Evolutionary conservation across 768 basidiomycete genomes (phyloP).

Genomic region (Termitomyces sp.): DNA sequence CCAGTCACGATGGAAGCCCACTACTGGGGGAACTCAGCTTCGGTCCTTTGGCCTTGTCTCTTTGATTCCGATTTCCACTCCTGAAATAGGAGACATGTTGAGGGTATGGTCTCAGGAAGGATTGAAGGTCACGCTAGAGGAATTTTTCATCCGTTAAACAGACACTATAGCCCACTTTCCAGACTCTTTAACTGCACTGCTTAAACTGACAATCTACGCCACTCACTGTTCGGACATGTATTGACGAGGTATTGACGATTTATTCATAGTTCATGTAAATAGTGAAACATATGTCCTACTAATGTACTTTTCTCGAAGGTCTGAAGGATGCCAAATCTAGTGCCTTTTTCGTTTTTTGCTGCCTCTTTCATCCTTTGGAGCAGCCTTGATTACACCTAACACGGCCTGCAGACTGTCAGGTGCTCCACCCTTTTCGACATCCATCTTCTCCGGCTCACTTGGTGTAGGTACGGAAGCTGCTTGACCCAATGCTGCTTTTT

Average conservation of each 20-base stretch:
- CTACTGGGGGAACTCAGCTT: conserved; percentile 16
- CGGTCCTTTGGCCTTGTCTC: conserved; percentile 29
- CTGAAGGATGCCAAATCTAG: neutral
- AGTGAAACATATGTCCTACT: neutral
- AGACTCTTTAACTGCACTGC: neutral
- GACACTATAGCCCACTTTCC: neutral
- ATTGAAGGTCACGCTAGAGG: conserved; percentile 21
- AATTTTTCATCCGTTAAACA: conserved; percentile 2
- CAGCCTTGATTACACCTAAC: conserved; percentile 58
- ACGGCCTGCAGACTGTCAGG: conserved; percentile 48
- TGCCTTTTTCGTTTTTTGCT: conserved; percentile 25
- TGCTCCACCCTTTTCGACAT: conserved; percentile 8
- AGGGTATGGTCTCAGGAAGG: conserved; percentile 26
- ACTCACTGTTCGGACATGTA: neutral
- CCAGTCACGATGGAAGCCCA: conserved; percentile 29
- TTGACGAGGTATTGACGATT: neutral
- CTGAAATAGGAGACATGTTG: conserved; percentile 21
- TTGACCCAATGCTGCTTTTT: conserved; percentile 46
- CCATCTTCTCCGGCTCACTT: conserved; percentile 12
- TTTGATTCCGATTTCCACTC: conserved; percentile 23
- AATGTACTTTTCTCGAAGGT: neutral
- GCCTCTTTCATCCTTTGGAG: conserved; percentile 46
- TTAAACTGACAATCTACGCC: neutral
- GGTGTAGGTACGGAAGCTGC: conserved; percentile 1
- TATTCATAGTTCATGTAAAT: neutral